Evolutionary conservation across 2,329 filamentous ascomycete genomes (phyloP).

Genomic region (Emericellopsis atlantica): DNA sequence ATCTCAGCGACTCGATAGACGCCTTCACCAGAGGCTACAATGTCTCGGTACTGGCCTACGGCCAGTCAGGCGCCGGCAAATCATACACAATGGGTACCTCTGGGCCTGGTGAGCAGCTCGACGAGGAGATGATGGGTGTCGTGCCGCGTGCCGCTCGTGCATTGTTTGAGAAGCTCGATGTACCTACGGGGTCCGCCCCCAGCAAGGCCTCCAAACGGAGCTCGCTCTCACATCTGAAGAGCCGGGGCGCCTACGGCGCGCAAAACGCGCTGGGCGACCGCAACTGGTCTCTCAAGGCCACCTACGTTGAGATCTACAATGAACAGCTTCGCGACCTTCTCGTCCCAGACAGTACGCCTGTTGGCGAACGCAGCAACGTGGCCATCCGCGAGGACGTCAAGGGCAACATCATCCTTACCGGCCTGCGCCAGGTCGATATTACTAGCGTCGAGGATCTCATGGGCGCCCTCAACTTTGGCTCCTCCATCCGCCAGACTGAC

Average conservation of each 20-base stretch:
- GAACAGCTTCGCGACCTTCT: conserved; percentile 88
- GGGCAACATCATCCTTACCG: conserved; percentile 87
- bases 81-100: conserved; percentile 99
- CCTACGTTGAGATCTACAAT: conserved; percentile 96
- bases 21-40: conserved; percentile 96
- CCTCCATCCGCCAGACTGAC: conserved; percentile 89
- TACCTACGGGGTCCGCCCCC: conserved; percentile 30
- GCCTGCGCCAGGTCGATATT: conserved; percentile 75
- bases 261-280: conserved; percentile 47
- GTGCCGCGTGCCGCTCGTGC: conserved; percentile 80
- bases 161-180: conserved; percentile 79
- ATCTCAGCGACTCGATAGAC: conserved; percentile 76
- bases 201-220: conserved; percentile 39
- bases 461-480: conserved; percentile 81
- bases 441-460: conserved; percentile 88
- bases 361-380: conserved; percentile 63
- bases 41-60: conserved; percentile 92
- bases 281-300: conserved; percentile 85
- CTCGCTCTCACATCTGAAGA: conserved; percentile 65
- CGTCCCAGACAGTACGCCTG: conserved; percentile 55
- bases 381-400: conserved; percentile 89
- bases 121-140: conserved; percentile 71
- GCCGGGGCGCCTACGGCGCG: conserved; percentile 57
- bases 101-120: conserved; percentile 63
- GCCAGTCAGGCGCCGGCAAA: conserved; percentile 94